Evolutionary conservation across 2,329 filamentous ascomycete genomes (phyloP), one percentile per base, ranked within the genome.

Genomic region (Venturia effusa): DNA sequence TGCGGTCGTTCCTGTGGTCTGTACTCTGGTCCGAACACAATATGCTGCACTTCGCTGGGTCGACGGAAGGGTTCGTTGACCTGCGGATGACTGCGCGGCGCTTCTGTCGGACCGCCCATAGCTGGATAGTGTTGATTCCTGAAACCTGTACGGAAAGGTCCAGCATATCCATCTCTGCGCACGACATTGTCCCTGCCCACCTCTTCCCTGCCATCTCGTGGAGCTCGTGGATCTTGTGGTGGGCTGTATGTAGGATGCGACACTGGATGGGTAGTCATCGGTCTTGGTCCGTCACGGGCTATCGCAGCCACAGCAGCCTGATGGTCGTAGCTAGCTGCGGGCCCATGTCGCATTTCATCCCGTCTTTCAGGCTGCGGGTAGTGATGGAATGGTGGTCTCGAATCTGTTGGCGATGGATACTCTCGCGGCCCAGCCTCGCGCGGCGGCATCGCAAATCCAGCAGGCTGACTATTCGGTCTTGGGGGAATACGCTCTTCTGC

Each of bases 391-490:
- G 62, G 62, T 17, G 54, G 62, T n/a, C 62, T 37, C 5, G 34
- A 3, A 45, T 40, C 62, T 13, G 60, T 8, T 11, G 55, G 22
- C 10, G 54, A 37, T 32, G 17, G n/a, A 10, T 30, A 22, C 17
- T 66, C 43, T 43, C 57, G 32, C 11, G 54, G 10, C 15, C 27
- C 37, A 37, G 22, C 64, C 34, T 70, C 71, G 3, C 64, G 65
- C 40, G 68, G 66, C 32, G 68, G 70, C 48, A 67, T 68, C 39
- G 68, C 70, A 8, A 55, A 32, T n/a, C 69, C 73, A 34, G 66
- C 71, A 2, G 75, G 75, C 63, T 77, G 75, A 64, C 75, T 77
- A 61, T 73, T 76, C 17, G 75, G 75, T 32, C 75, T 71, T 24
- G 75, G 73, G 7, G 75, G 75, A 7, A 73, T 40, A 24, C 41